A percentile compares a stretch with the other conserved stretches of the same genome.
Conservation (phyloP, 768 basidiomycete genomes). For the Lactifluus hygrophoroides region DNA sequence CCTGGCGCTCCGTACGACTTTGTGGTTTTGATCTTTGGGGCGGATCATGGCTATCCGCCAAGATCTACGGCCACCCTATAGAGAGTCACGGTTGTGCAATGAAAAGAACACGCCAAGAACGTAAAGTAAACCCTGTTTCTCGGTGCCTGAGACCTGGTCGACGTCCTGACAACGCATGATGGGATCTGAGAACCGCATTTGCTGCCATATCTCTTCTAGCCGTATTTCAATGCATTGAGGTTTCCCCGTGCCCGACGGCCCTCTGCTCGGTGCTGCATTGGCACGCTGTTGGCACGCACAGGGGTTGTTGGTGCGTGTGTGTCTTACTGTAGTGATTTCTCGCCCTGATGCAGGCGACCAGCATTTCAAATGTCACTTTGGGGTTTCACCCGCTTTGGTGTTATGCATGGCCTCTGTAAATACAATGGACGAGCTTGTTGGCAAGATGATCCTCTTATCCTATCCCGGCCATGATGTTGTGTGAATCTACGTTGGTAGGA, state of each 20-base stretch:
- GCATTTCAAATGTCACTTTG: slow-evolving; percentile 9
- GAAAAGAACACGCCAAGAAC: not conserved
- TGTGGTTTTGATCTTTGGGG: not conserved
- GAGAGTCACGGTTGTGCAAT: not conserved
- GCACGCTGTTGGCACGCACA: not conserved
- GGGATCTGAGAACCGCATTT: not conserved
- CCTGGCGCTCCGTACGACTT: not conserved
- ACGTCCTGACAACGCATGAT: not conserved
- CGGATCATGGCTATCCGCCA: not conserved
- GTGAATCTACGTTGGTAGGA: not conserved
- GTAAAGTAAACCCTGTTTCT: not conserved
- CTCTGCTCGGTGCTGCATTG: not conserved
- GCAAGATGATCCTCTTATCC: not conserved
- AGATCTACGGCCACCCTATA: no score
- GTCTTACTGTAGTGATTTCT: not conserved
- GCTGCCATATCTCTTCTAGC: not conserved
- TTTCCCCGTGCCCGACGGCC: not conserved
- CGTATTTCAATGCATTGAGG: not conserved
- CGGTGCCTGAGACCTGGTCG: not conserved
- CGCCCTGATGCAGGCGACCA: not conserved
- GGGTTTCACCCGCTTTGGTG: not conserved
- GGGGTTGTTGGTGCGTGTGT: not conserved
- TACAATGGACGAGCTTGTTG: not conserved
- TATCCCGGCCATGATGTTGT: not conserved
- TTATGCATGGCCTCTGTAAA: not conserved